Evolutionary conservation across 2,329 filamentous ascomycete species (phyloP), one percentile per base, ranked within the genome.

Genomic region (Pyrenophora tritici-repentis): DNA sequence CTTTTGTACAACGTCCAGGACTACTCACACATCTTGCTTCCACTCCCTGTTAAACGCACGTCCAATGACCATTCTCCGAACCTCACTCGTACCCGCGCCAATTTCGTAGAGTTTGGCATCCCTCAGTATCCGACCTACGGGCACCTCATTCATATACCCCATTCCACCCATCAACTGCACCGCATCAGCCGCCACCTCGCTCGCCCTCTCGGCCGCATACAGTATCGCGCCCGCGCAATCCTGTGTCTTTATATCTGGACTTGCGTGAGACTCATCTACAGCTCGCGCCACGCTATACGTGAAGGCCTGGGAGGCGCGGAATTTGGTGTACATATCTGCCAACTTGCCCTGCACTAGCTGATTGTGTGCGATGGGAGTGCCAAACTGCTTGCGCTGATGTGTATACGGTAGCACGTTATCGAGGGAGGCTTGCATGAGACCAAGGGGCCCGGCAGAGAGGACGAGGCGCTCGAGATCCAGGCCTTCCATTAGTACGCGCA

Each of bases 271-370:
- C 51, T 71, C 63, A 65, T 97, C 93, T 16, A 97, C 88, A 2
- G 83, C 81, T 39, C 83, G 82, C 3, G 94, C 94, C 0, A 92
- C 92, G 32, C 82, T 78, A 69, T 96, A 96, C 0, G 93, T 97
- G 75, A 96, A 97, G 2, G 91, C 83, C n/a, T 86, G 81, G 13
- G 88, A 86, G 9, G 89, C 91, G 66, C 90, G 87, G 52, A 94
- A 83, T 75, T 96, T 96, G 40, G 91, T 97, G 77, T 97, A 95
- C 92, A 99, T 97, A 73, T 97, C 92, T 48, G 94, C 91, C 38
- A 97, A 81, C 71, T 92, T 93, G 50, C 90, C 93, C 75, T 97
- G 94, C 17, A 97, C 83, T 56, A 97, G 81, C 75, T 99, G 94
- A 74, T 96, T 96, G 63, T 94, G 88, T 0, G 90, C 93, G 58